Conservation (phyloP, 2,329 filamentous ascomycete genomes). For the Didymella glomerata region DNA sequence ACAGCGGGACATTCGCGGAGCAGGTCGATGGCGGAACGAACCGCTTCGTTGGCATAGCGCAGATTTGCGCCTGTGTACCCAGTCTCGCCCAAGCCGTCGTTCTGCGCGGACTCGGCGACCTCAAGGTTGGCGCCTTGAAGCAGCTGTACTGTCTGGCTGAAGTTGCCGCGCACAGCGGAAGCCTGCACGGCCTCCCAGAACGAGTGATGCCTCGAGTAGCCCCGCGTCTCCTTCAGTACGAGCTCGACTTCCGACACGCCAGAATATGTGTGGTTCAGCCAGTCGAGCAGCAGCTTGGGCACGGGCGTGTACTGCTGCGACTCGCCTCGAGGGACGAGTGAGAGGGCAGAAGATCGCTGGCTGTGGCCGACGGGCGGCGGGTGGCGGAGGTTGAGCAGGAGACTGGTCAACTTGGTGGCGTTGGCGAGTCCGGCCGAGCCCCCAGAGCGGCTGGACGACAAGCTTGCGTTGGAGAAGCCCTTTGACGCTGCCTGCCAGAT, state of each 20-base stretch:
- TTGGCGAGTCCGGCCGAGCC: constrained; percentile 71
- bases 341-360: constrained; percentile 37
- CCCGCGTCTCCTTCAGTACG: constrained; percentile 70
- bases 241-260: constrained; percentile 71
- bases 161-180: constrained; percentile 76
- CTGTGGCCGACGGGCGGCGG: constrained; percentile 49
- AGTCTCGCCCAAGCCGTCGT: constrained; percentile 68
- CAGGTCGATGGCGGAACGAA: constrained; percentile 72
- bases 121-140: constrained; percentile 81
- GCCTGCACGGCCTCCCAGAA: constrained; percentile 86
- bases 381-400: constrained; percentile 81
- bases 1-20: constrained; percentile 77
- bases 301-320: constrained; percentile 59
- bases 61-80: constrained; percentile 80
- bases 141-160: constrained; percentile 71
- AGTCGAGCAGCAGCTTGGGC: constrained; percentile 81
- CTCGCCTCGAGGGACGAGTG: constrained; percentile 36
- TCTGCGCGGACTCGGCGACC: constrained; percentile 69
- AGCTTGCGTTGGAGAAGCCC: constrained; percentile 18
- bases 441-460: constrained; percentile 49
- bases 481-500: constrained; percentile 63
- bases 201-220: constrained; percentile 76
- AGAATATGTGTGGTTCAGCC: constrained; percentile 80
- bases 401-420: constrained; percentile 78
- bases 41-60: constrained; percentile 77